A percentile compares a stretch with the other conserved stretches of the same genome.
Conservation (phyloP, 371 early-diverging fungal genomes). For the Saksenaea oblongispora region DNA sequence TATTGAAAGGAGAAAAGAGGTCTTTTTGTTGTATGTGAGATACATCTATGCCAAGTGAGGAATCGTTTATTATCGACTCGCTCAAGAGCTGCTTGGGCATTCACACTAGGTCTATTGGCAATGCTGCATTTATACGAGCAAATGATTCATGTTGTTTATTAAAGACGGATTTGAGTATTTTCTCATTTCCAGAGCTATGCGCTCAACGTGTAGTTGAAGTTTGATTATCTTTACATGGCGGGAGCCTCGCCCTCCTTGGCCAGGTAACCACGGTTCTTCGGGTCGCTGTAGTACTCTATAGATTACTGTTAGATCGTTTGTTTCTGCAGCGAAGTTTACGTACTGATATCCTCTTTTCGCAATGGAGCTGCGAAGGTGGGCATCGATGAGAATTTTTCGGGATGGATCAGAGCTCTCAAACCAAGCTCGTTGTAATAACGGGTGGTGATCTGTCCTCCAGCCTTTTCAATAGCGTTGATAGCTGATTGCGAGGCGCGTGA, state of each 20-base stretch:
- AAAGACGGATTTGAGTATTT: background rate
- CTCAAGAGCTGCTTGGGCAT: no score
- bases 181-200: background rate
- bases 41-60: no score
- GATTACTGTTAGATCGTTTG: background rate
- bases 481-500: slow-evolving; percentile 83
- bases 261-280: slow-evolving; percentile 72
- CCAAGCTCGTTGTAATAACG: slow-evolving; percentile 81
- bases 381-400: slow-evolving; percentile 68
- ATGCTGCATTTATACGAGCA: background rate
- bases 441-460: slow-evolving; percentile 83
- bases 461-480: slow-evolving; percentile 79
- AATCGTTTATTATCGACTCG: no score
- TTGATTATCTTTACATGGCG: background rate
- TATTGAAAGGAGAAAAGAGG: no score
- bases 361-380: slow-evolving; percentile 40
- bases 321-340: slow-evolving; percentile 6
- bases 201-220: background rate
- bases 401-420: slow-evolving; percentile 78
- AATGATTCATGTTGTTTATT: background rate
- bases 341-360: slow-evolving; percentile 61
- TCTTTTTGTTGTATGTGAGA: no score
- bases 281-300: slow-evolving; percentile 60
- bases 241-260: slow-evolving; percentile 37
- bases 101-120: no score